These are phyloP conservation scores for Agaricus subrufescens DNA, from an alignment of 768 basidiomycete species.

Conservation along the genomic window DNA sequence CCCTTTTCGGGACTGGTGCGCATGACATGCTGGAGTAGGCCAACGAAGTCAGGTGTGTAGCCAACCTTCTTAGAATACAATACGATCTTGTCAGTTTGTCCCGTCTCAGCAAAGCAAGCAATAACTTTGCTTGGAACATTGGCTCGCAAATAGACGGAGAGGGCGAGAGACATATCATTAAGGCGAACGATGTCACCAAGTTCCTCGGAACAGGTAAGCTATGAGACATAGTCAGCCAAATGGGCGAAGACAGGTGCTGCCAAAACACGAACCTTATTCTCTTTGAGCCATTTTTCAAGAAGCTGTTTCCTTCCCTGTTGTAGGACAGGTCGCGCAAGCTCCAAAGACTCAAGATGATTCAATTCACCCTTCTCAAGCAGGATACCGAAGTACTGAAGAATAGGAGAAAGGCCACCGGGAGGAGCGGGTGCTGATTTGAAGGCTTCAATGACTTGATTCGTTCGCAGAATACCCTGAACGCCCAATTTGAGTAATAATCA, in stretches of 20 bases:
- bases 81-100: slow-evolving; percentile 97
- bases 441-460: slow-evolving; percentile 90
- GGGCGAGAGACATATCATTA: slow-evolving; percentile 94
- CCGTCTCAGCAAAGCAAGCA: slow-evolving; percentile 98
- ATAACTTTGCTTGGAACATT: slow-evolving; percentile 98
- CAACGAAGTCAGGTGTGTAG: slow-evolving; percentile 88
- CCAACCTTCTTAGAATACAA: slow-evolving; percentile 97
- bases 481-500: slow-evolving; percentile 6
- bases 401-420: slow-evolving; percentile 88
- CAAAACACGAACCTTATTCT: slow-evolving; percentile 75
- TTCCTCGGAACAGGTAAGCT: slow-evolving; percentile 98
- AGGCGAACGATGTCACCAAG: slow-evolving; percentile 94
- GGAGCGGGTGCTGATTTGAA: slow-evolving; percentile 95
- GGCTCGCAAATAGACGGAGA: slow-evolving; percentile 96
- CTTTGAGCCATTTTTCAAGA: slow-evolving; percentile 98
- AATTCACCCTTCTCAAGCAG: slow-evolving; percentile 98
- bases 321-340: slow-evolving; percentile 92
- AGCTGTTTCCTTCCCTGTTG: slow-evolving; percentile 96
- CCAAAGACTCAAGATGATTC: slow-evolving; percentile 93
- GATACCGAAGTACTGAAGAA: slow-evolving; percentile 97
- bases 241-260: background rate
- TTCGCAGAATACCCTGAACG: slow-evolving; percentile 85
- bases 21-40: slow-evolving; percentile 93
- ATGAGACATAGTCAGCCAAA: slow-evolving; percentile 1
- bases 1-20: slow-evolving; percentile 96